Percentiles rank a stretch among this genome's conserved stretches.
These are phyloP conservation scores for Metschnikowia peoriensis DNA, from an alignment of 805 yeast species.

Conservation along the genomic window DNA sequence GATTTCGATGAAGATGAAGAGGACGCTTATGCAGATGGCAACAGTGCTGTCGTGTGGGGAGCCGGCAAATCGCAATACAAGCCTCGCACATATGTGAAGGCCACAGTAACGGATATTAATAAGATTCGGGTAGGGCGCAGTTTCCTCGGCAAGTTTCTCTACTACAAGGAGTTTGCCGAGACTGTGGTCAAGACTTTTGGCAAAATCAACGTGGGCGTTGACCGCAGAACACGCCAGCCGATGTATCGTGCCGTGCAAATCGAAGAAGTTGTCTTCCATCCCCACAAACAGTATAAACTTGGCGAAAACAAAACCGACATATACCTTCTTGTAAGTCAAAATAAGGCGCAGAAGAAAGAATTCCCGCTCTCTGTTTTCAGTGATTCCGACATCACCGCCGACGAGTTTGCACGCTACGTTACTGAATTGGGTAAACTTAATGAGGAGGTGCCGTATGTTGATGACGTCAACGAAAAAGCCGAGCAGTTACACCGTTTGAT, in stretches of 20 bases:
- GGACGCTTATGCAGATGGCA: conserved; percentile 40
- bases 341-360: conserved; percentile 64
- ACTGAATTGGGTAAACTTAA: conserved; percentile 58
- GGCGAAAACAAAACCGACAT: conserved; percentile 45
- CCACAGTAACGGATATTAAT: conserved; percentile 65
- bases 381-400: conserved; percentile 67
- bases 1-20: conserved; percentile 22
- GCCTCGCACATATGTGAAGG: conserved; percentile 35
- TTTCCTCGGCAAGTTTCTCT: conserved; percentile 69
- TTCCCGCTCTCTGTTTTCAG: conserved; percentile 79
- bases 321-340: conserved; percentile 77
- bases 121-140: conserved; percentile 75
- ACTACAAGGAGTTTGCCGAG: conserved; percentile 76
- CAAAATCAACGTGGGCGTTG: conserved; percentile 76
- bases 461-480: conserved; percentile 63
- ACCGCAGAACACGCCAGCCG: conserved; percentile 57
- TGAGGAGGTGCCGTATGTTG: conserved; percentile 56
- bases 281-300: conserved; percentile 42
- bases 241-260: conserved; percentile 84
- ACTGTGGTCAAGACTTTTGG: conserved; percentile 74
- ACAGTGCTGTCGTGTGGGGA: conserved; percentile 36
- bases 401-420: conserved; percentile 72
- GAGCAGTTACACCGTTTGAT: conserved; percentile 62
- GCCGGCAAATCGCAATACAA: conserved; percentile 23
- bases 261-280: conserved; percentile 53